Evolutionary conservation across 768 basidiomycete genomes (phyloP).

Genomic region (Boletales sp.): DNA sequence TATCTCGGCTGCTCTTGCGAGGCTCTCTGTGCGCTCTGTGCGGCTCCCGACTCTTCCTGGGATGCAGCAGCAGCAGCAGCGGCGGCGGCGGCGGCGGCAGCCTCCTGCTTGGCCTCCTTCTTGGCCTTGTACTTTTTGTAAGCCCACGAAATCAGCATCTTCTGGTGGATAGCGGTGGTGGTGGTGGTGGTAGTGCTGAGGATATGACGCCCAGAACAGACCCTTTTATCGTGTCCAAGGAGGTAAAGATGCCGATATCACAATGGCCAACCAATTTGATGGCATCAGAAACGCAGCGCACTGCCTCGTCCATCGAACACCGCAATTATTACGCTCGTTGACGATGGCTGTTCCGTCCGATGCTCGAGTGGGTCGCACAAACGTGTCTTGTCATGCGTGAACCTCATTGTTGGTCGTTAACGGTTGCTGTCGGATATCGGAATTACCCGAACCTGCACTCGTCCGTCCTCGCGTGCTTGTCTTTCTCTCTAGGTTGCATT

Average conservation of each 20-base stretch:
- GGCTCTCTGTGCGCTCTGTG: not conserved
- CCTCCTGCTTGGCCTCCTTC: conserved; percentile 16
- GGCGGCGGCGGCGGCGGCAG: conserved; percentile 4
- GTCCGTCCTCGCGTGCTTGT: too few species aligned
- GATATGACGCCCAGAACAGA: not conserved
- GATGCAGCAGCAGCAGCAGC: not conserved
- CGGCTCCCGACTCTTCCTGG: not conserved
- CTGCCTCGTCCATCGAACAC: too few species aligned
- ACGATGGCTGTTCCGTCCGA: too few species aligned
- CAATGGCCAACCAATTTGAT: not conserved
- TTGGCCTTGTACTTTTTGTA: conserved; percentile 28
- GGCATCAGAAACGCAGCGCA: not conserved
- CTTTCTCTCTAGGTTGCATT: too few species aligned
- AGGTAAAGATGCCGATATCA: not conserved
- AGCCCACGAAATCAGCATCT: conserved; percentile 6
- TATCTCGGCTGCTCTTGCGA: conserved; percentile 4
- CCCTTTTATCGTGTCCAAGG: conserved; percentile 6
- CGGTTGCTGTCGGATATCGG: too few species aligned
- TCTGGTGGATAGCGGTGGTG: not conserved
- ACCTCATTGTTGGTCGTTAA: too few species aligned
- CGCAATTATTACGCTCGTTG: too few species aligned
- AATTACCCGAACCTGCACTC: too few species aligned
- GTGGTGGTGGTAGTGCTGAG: not conserved
- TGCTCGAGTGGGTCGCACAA: too few species aligned
- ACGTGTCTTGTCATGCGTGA: too few species aligned